Evolutionary conservation across 306 rosid genomes (phyloP), one percentile per base, ranked within the genome.

Genomic region (Prunus mume): DNA sequence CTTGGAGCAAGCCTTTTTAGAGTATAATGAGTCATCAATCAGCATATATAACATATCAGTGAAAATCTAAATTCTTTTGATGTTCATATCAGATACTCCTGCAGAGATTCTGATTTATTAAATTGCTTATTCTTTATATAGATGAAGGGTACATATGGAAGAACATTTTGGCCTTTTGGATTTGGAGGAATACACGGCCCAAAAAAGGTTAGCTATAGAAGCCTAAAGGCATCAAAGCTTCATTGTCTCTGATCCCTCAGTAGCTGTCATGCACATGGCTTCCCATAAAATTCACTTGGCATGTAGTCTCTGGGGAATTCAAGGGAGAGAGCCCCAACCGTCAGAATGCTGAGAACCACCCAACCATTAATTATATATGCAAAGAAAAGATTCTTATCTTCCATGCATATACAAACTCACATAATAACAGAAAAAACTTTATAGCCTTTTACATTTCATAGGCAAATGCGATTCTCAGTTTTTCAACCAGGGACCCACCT

Each of bases 111-210:
- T 47, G 17, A 17, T 63, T 1, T 38, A 65, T 14, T 19, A 65
- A 63, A 28, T 63, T 56, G 57, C 68, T 73, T 58, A 43, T 73
- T 41, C 47, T 60, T 24, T 49, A 14, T 47, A 7, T 27, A 50
- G 41, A 50, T 27, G 47, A 61, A 46, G 47, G 46, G n/a, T n/a
- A 46, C 47, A 18, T 46, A 46, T 62, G 61, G 47, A 58, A 61
- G 47, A 27, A 61, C 69, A 13, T 43, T 61, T 47, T 18, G 77
- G 30, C 66, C 76, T 12, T 46, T 73, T 7, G 32, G 77, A 73
- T 73, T 73, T 61, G 77, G 20, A 25, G 60, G 77, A 73, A 73
- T 73, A 61, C 60, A 18, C 61, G 60, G 69, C 58, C 57, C 58
- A 46, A 38, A 58, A 58, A 58, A 22, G 55, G 6, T 72, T 27